These are phyloP conservation scores for Dioscorea dumetorum DNA, from an alignment of 106 monocot species.

Conservation along the genomic window DNA sequence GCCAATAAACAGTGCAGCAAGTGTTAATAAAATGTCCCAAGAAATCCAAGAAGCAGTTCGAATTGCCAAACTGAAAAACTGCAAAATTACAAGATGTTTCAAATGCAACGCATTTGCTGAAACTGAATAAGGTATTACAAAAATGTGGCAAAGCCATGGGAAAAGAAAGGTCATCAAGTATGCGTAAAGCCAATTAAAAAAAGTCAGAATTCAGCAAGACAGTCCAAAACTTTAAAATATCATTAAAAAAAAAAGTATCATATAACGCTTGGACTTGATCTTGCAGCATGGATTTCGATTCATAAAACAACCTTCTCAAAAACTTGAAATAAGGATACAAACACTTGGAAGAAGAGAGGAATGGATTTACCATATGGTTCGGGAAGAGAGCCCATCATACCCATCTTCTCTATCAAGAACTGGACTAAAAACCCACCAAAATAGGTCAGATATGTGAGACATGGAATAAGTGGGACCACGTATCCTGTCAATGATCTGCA, in stretches of 20 bases:
- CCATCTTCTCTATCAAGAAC: constrained; percentile 97
- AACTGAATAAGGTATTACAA: neutral
- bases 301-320: neutral
- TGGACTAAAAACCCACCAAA: constrained; percentile 83
- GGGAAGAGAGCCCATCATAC: constrained; percentile 98
- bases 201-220: neutral
- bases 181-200: neutral
- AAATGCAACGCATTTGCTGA: neutral
- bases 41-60: too few relatives aligned
- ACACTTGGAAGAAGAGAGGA: constrained; percentile 5
- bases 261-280: neutral
- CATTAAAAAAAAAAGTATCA: neutral
- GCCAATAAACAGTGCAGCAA: too few relatives aligned
- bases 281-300: neutral
- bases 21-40: too few relatives aligned
- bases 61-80: too few relatives aligned
- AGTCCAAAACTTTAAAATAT: neutral
- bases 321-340: neutral
- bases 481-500: constrained; percentile 73
- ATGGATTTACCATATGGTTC: constrained; percentile 69
- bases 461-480: constrained; percentile 66
- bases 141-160: neutral
- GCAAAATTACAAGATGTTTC: neutral
- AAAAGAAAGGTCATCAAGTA: neutral
- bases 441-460: constrained; percentile 57